Conservation (phyloP, 495 filamentous ascomycete genomes). For the Bacidia rubella region DNA sequence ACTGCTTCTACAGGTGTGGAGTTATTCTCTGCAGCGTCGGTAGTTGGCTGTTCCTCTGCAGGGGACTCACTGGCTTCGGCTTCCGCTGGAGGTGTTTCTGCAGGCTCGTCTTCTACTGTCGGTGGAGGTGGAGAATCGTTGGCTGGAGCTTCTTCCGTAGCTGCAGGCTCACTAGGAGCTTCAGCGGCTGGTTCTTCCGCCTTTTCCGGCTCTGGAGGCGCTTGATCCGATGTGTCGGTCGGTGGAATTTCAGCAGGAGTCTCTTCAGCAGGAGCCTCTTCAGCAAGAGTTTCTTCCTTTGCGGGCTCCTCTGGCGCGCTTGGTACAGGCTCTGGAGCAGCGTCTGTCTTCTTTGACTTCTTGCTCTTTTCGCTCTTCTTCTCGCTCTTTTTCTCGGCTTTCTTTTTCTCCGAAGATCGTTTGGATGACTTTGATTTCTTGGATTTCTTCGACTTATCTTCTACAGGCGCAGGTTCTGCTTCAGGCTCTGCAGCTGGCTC, state of each 20-base stretch:
- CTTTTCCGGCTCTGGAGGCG: neutral
- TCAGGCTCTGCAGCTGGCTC: slow-evolving; percentile 3
- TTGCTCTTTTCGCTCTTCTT: slow-evolving; percentile 5
- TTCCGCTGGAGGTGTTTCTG: neutral
- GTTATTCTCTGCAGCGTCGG: neutral
- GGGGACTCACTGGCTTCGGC: slow-evolving; percentile 8
- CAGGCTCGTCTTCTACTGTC: neutral
- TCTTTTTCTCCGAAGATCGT: neutral
- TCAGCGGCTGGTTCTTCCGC: slow-evolving; percentile 6
- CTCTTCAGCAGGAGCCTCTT: slow-evolving; percentile 1
- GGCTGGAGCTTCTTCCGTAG: slow-evolving; percentile 2
- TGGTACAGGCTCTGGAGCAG: neutral
- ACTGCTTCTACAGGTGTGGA: neutral
- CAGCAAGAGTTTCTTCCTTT: slow-evolving; percentile 1
- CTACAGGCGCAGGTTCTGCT: slow-evolving; percentile 4
- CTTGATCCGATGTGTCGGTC: neutral
- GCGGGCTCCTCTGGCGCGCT: neutral
- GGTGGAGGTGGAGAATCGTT: slow-evolving; percentile 1
- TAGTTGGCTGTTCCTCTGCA: slow-evolving; percentile 11
- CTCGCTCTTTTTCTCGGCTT: slow-evolving; percentile 1
- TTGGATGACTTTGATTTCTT: slow-evolving; percentile 9
- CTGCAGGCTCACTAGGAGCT: neutral
- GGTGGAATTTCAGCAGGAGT: neutral
- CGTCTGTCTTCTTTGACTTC: slow-evolving; percentile 6
- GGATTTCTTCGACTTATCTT: slow-evolving; percentile 8